Conservation (phyloP, 2,329 filamentous ascomycete species). For the Colletotrichum salicis region DNA sequence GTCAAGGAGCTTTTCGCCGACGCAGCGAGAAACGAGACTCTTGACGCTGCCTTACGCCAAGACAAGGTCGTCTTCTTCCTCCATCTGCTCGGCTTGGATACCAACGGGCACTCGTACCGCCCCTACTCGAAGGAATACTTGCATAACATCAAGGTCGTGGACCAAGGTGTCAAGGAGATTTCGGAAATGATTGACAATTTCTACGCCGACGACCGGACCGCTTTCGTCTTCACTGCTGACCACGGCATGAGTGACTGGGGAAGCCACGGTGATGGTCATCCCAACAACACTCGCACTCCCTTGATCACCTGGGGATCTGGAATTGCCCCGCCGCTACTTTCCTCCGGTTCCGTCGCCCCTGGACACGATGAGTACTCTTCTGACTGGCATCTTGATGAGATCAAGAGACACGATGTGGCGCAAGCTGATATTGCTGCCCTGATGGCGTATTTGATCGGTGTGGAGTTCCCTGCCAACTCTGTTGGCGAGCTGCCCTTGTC, state of each 20-base stretch:
- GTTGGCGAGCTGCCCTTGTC: conserved; percentile 91
- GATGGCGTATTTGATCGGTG: conserved; percentile 90
- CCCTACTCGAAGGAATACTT: conserved; percentile 97
- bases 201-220: conserved; percentile 85
- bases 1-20: conserved; percentile 88
- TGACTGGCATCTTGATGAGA: conserved; percentile 84
- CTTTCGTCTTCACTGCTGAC: conserved; percentile 96
- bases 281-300: conserved; percentile 95
- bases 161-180: conserved; percentile 87
- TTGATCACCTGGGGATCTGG: conserved; percentile 94
- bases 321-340: conserved; percentile 77
- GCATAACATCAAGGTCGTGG: conserved; percentile 93
- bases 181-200: conserved; percentile 85
- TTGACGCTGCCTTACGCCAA: conserved; percentile 77
- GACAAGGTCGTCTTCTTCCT: conserved; percentile 96
- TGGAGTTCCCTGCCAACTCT: conserved; percentile 94
- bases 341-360: conserved; percentile 66
- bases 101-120: conserved; percentile 83
- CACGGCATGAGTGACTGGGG: conserved; percentile 99
- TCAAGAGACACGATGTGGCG: conserved; percentile 88
- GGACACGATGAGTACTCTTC: conserved; percentile 93
- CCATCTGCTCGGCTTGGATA: conserved; percentile 92
- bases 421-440: conserved; percentile 95
- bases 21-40: conserved; percentile 79
- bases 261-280: conserved; percentile 98